Conservation (phyloP, 345 rosid genomes). For the Syzygium aromaticum region DNA sequence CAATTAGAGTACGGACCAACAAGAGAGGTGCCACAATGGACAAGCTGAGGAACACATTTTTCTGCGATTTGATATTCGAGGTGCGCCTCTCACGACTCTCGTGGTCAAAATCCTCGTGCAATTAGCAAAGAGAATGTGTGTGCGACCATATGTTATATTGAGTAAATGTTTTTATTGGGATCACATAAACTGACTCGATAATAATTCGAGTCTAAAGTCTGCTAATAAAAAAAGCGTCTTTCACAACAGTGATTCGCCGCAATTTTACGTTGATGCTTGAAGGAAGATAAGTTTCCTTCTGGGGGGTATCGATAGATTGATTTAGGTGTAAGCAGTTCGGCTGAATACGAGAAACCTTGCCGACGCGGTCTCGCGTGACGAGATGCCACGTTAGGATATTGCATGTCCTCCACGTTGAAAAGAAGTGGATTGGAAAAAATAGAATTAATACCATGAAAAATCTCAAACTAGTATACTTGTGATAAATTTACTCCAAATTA, state of each 20-base stretch:
- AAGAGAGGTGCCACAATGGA: not conserved
- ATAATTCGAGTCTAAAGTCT: not conserved
- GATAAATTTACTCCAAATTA: no score
- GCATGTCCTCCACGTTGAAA: not conserved
- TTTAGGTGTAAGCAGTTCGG: not conserved
- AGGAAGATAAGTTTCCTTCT: accelerated
- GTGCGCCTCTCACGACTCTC: not conserved
- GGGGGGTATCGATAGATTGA: no score
- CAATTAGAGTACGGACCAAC: no score
- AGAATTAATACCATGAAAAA: no score
- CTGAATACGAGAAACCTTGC: not conserved
- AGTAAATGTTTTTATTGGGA: not conserved
- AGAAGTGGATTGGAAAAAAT: not conserved
- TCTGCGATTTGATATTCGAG: not conserved
- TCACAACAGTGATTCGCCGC: no score
- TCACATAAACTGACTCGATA: not conserved
- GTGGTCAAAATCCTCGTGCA: not conserved
- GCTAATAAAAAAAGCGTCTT: no score
- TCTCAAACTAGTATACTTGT: no score
- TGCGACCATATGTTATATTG: not conserved
- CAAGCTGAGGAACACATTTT: not conserved
- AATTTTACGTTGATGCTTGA: not conserved
- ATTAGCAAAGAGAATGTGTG: not conserved
- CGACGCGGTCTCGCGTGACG: not conserved
- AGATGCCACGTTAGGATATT: not conserved